Conservation (phyloP, 495 filamentous ascomycete genomes). For the Friedmanniomyces endolithicus region DNA sequence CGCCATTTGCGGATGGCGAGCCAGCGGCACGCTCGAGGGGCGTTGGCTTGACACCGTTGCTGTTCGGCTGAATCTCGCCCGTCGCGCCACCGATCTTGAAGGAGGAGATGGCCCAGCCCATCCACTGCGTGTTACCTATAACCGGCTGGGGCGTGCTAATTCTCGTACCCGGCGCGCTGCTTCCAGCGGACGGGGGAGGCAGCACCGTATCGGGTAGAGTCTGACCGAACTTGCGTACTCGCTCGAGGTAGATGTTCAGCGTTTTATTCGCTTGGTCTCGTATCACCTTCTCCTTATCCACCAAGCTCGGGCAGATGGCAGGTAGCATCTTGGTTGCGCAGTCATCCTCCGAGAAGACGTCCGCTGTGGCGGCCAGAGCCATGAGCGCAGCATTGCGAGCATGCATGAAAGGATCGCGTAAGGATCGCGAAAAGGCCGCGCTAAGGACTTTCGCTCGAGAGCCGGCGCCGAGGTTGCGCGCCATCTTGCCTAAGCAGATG, state of each 20-base stretch:
- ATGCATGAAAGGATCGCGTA: slow-evolving; percentile 88
- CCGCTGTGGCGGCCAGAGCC: slow-evolving; percentile 70
- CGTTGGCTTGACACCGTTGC: slow-evolving; percentile 16
- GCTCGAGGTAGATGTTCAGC: slow-evolving; percentile 75
- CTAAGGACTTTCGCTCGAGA: slow-evolving; percentile 74
- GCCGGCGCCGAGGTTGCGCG: slow-evolving; percentile 66
- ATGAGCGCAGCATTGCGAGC: slow-evolving; percentile 79
- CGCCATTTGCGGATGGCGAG: slow-evolving; percentile 9
- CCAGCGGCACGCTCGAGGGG: slow-evolving; percentile 12
- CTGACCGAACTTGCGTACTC: slow-evolving; percentile 61
- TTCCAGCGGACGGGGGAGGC: slow-evolving; percentile 33
- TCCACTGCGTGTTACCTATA: slow-evolving; percentile 47
- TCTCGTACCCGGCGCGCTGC: slow-evolving; percentile 39
- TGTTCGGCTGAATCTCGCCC: slow-evolving; percentile 59
- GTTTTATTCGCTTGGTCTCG: slow-evolving; percentile 87
- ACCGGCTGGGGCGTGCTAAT: slow-evolving; percentile 63
- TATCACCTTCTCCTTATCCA: slow-evolving; percentile 87
- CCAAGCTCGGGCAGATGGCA: slow-evolving; percentile 61
- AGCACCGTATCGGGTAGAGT: slow-evolving; percentile 72
- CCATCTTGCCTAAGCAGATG: slow-evolving; percentile 91
- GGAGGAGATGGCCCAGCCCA: slow-evolving; percentile 97
- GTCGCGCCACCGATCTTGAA: slow-evolving; percentile 77
- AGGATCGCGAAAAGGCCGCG: slow-evolving; percentile 77
- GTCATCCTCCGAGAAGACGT: slow-evolving; percentile 81
- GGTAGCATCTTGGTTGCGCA: slow-evolving; percentile 75